phyloP scores from a whole-genome alignment of 768 basidiomycete species.

The Hemileccinum impolitum region DNA sequence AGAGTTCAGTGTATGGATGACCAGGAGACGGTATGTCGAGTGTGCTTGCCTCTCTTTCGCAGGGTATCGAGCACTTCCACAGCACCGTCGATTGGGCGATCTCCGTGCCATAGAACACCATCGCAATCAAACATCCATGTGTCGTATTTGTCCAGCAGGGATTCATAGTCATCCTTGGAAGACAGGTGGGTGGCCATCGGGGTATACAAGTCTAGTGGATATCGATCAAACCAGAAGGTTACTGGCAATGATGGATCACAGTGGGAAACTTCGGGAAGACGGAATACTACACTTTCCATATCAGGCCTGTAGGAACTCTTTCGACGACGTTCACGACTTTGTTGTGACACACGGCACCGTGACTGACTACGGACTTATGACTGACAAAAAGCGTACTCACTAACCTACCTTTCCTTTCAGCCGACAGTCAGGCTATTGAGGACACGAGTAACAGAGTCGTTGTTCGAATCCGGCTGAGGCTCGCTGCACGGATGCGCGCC shows the following conservation, averaged over 20 bases:
- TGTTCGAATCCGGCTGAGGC: too few relatives aligned
- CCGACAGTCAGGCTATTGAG: too few relatives aligned
- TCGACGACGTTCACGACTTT: too few relatives aligned
- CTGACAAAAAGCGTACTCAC: neutral
- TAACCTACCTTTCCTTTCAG: too few relatives aligned
- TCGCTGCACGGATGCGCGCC: too few relatives aligned
- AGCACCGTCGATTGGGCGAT: constrained; percentile 73
- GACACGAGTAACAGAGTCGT: too few relatives aligned
- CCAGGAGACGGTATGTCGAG: constrained; percentile 2
- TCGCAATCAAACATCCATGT: constrained; percentile 98
- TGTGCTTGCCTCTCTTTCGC: constrained; percentile 62
- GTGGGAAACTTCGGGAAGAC: constrained; percentile 1
- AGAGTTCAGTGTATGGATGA: constrained; percentile 1
- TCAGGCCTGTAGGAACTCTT: constrained; percentile 9
- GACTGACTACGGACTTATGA: too few relatives aligned
- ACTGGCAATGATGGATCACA: neutral
- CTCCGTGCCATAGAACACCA: constrained; percentile 91
- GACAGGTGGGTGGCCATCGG: constrained; percentile 28
- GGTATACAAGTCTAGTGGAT: constrained; percentile 14
- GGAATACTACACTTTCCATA: constrained; percentile 23
- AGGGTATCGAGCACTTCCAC: constrained; percentile 70
- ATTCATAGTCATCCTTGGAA: constrained; percentile 43
- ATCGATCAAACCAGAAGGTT: neutral
- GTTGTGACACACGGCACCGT: too few relatives aligned
- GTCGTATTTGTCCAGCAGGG: constrained; percentile 66